A percentile compares a stretch with the other conserved stretches of the same genome.
Evolutionary conservation across 306 rosid species (phyloP).

Genomic region (Dalbergia oliveri): DNA sequence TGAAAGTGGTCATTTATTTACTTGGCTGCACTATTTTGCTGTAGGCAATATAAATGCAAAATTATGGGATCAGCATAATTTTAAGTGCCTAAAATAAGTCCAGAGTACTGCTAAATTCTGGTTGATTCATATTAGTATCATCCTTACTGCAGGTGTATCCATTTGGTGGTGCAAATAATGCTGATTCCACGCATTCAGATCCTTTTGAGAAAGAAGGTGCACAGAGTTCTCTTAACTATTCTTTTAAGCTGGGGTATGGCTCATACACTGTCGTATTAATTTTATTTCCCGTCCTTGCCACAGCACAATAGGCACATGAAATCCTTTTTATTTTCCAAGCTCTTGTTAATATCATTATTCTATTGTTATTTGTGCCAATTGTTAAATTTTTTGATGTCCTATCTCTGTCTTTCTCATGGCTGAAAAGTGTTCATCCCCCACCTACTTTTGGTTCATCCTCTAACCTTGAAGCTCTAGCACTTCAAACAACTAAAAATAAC

Average conservation of each 20-base stretch:
- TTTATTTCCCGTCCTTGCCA: slow-evolving; percentile 21
- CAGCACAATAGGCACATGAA: slow-evolving; percentile 6
- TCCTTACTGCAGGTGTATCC: slow-evolving; percentile 80
- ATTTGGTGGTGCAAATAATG: slow-evolving; percentile 55
- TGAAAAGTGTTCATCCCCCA: slow-evolving; percentile 79
- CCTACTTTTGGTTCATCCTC: slow-evolving; percentile 98
- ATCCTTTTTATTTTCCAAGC: slow-evolving; percentile 1
- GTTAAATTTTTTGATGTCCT: slow-evolving; percentile 42
- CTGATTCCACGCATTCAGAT: slow-evolving; percentile 73
- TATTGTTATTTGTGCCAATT: slow-evolving; percentile 28
- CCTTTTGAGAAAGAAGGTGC: slow-evolving; percentile 91
- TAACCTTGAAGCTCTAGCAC: slow-evolving; percentile 74
- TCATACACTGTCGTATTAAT: slow-evolving; percentile 20
- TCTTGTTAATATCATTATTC: slow-evolving; percentile 22
- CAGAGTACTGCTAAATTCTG: slow-evolving; percentile 2
- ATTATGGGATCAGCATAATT: slow-evolving; percentile 33
- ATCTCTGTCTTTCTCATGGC: slow-evolving; percentile 45
- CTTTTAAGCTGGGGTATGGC: slow-evolving; percentile 81
- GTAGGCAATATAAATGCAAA: slow-evolving; percentile 5
- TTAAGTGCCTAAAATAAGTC: slow-evolving; percentile 23
- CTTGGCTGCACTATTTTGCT: neutral
- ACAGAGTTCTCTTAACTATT: slow-evolving; percentile 77
- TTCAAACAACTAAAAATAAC: slow-evolving; percentile 60
- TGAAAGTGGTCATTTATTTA: neutral
- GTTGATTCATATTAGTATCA: too few relatives aligned